Evolutionary conservation across 179 eudicot genomes (phyloP).

Genomic region (Drosera spatulata): DNA sequence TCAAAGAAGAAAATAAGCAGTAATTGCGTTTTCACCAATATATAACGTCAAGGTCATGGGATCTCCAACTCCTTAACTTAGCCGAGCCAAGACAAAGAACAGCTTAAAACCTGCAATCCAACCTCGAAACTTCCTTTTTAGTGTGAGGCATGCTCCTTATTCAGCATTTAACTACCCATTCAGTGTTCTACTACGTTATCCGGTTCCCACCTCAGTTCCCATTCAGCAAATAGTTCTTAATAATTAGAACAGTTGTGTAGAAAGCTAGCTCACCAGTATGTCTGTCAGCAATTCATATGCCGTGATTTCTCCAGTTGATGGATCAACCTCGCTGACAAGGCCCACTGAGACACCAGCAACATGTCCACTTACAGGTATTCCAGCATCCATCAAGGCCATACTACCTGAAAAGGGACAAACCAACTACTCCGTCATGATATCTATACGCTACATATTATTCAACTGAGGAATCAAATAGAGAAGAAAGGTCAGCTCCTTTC

Average conservation of each 20-base stretch:
- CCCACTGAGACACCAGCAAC: slow-evolving; percentile 98
- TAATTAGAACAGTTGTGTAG: neutral
- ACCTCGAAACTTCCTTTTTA: too few relatives aligned
- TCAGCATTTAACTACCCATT: too few relatives aligned
- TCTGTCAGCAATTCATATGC: slow-evolving; percentile 89
- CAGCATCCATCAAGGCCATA: slow-evolving; percentile 98
- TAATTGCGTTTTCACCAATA: too few relatives aligned
- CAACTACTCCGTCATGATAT: neutral
- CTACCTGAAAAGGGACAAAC: slow-evolving; percentile 43
- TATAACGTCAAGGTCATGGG: too few relatives aligned
- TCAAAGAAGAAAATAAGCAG: too few relatives aligned
- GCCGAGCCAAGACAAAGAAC: too few relatives aligned
- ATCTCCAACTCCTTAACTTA: too few relatives aligned
- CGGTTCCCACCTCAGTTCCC: too few relatives aligned
- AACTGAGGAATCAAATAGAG: neutral
- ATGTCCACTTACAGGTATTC: slow-evolving; percentile 80
- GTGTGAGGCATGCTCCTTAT: too few relatives aligned
- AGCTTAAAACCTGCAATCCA: too few relatives aligned
- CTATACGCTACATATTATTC: neutral
- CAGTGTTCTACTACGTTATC: too few relatives aligned
- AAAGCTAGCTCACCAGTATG: slow-evolving; percentile 56
- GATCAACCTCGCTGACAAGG: slow-evolving; percentile 77
- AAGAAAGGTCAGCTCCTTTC: neutral
- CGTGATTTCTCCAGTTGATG: slow-evolving; percentile 53
- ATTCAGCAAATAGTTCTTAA: neutral